Evolutionary conservation across 2,329 filamentous ascomycete species (phyloP), one percentile per base, ranked within the genome.

Genomic region (Bimuria novae-zelandiae): DNA sequence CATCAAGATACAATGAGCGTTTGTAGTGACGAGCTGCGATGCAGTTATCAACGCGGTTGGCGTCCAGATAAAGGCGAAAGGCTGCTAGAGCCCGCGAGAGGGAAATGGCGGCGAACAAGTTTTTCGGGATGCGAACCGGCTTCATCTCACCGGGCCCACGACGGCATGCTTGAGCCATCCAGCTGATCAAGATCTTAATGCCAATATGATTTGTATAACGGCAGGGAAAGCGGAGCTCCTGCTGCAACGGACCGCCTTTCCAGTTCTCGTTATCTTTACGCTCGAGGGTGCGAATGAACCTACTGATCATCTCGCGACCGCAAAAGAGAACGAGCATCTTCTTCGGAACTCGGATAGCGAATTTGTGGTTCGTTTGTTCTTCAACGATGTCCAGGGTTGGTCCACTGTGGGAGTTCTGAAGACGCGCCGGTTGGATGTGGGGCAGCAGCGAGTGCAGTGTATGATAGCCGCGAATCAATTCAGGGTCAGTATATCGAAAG

Each of bases 81-180:
- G 63, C 19, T 4, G 55, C 42, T 45, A 68, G 43, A 0, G 60
- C 62, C 7, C 56, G 54, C 19, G 59, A 60, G 7, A 69, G 56
- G 1, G 59, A 63, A 22, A 64, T 64, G 0, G 66, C 61, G 4
- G 56, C 60, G 27, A 66, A 65, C 1, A 54, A 45, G 10, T 62
- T 61, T 1, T 41, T 42, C 0, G 65, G 66, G 5, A 62, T 41
- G 6, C 30, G 45, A 4, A 69, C 54, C 17, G 51, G 56, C 19
- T 54, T 33, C 54, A 63, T 62, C 6, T 17, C 30, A 3, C 22
- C 22, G 55, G 56, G 55, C 10, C 43, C 23, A 1, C 17, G 25
- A 2, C 46, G 45, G 39, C 65, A 68, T 2, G 65, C 66, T 5
- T 60, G 56, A 1, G 30, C 37, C 65, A 69, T 67, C 65, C 66